These are phyloP conservation scores for Phialophora tarda DNA, from an alignment of 2,329 filamentous ascomycete species.

Conservation along the genomic window DNA sequence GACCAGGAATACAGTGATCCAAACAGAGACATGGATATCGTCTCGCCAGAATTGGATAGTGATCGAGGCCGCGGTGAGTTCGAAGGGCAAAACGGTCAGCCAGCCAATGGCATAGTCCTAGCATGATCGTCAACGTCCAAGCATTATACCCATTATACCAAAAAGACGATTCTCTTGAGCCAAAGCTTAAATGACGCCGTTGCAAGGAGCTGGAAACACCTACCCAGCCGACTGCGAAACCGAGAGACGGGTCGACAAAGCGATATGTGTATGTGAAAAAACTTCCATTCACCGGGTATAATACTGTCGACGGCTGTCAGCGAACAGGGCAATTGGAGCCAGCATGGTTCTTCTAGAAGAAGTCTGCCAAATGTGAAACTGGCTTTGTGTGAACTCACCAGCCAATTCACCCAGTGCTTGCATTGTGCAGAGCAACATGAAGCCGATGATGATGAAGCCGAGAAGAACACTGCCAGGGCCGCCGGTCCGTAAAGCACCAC, in stretches of 20 bases:
- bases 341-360: neutral
- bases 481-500: constrained; percentile 45
- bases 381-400: neutral
- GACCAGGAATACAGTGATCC: constrained; percentile 39
- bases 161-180: neutral
- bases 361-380: neutral
- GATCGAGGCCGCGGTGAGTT: constrained; percentile 56
- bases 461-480: constrained; percentile 67
- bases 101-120: constrained; percentile 58
- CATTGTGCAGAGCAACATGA: constrained; percentile 48
- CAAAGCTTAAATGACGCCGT: neutral
- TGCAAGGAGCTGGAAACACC: neutral
- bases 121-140: neutral
- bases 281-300: constrained; percentile 67
- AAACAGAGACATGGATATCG: constrained; percentile 41
- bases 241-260: constrained; percentile 54
- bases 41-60: constrained; percentile 65
- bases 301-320: constrained; percentile 45
- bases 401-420: constrained; percentile 64
- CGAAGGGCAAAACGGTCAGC: constrained; percentile 61
- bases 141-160: neutral
- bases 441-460: constrained; percentile 75
- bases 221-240: constrained; percentile 48
- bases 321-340: neutral
- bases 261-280: constrained; percentile 63